phyloP scores from a whole-genome alignment of 129 eudicot genomes.

The Flaveria sonorensis region DNA sequence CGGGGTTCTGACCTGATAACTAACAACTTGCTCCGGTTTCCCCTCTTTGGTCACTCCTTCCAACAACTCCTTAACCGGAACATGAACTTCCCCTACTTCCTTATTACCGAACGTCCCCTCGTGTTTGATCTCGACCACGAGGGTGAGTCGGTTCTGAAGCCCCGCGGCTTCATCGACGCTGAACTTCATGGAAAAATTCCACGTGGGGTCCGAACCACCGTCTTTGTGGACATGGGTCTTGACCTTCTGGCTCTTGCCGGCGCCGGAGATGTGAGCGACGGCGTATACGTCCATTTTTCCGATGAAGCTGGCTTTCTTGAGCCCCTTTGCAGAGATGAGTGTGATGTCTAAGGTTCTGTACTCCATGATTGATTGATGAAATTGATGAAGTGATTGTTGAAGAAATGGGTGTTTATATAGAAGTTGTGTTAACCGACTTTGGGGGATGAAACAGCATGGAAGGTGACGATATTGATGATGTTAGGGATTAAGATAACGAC shows the following conservation, averaged over 20 bases:
- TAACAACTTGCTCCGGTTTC: conserved; percentile 28
- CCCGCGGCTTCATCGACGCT: conserved; percentile 55
- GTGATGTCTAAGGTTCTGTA: conserved; percentile 47
- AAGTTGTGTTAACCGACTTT: conserved; percentile 19
- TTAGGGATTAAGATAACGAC: conserved; percentile 28
- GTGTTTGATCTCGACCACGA: conserved; percentile 47
- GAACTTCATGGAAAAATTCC: conserved; percentile 69
- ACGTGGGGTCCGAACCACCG: conserved; percentile 53
- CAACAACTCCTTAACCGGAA: conserved; percentile 53
- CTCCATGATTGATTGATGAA: conserved; percentile 24
- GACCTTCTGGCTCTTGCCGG: conserved; percentile 38
- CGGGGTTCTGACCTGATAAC: conserved; percentile 60
- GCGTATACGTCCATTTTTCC: conserved; percentile 66
- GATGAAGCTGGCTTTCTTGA: conserved; percentile 58
- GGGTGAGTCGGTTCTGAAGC: conserved; percentile 38
- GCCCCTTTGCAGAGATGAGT: conserved; percentile 54
- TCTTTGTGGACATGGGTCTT: conserved; percentile 51
- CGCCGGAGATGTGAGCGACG: conserved; percentile 56
- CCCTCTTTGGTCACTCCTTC: conserved; percentile 21
- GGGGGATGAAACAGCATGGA: conserved; percentile 17
- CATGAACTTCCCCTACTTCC: conserved; percentile 56
- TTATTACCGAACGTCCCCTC: conserved; percentile 56
- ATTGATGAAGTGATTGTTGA: neutral
- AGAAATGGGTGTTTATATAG: conserved; percentile 21
- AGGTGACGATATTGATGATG: conserved; percentile 15